These are phyloP conservation scores for Citrus unshiu DNA, from an alignment of 345 rosid genomes.

Conservation along the genomic window DNA sequence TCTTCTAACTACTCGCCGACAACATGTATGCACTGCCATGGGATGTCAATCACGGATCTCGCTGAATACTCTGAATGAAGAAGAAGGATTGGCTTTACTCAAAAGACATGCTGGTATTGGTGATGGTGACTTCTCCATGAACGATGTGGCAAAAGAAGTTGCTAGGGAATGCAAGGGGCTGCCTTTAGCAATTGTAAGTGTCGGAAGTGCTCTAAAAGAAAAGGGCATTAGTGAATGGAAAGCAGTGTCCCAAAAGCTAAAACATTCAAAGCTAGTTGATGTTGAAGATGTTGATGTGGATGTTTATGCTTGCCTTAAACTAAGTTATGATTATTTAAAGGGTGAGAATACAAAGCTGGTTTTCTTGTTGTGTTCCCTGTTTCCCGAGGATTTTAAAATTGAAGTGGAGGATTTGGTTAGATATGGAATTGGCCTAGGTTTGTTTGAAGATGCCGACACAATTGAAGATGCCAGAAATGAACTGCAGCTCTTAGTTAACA, in stretches of 20 bases:
- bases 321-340: background rate
- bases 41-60: background rate
- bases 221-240: background rate
- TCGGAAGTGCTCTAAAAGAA: background rate
- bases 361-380: constrained; percentile 14
- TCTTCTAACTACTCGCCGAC: too few species aligned
- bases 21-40: too few species aligned
- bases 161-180: background rate
- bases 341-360: background rate
- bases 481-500: background rate
- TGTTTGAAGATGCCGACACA: background rate
- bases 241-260: background rate
- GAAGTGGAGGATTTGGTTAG: background rate
- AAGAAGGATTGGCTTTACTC: constrained; percentile 16
- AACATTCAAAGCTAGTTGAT: background rate
- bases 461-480: background rate
- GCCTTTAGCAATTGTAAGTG: background rate
- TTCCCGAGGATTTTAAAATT: constrained; percentile 7
- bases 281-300: background rate
- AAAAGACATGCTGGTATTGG: background rate
- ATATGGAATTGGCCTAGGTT: background rate
- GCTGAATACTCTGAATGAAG: background rate
- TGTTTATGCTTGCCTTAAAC: background rate
- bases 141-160: background rate
- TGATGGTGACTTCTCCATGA: background rate